Base-by-base conservation (phyloP, 495 filamentous ascomycete species). In the Xylaria venustula region DNA sequence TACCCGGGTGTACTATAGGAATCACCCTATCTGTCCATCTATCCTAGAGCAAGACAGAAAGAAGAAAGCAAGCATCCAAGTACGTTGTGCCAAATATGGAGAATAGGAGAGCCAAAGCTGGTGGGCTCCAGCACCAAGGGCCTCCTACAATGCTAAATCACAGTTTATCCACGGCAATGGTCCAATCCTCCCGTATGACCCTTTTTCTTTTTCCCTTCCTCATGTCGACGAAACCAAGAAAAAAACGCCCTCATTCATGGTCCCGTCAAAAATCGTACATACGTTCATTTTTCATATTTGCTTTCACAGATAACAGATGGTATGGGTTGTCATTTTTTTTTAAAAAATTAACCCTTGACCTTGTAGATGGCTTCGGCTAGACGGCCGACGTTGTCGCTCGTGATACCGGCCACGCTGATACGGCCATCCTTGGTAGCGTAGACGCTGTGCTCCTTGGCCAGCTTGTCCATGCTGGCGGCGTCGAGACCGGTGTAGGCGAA, bases 341-440 rank as follows among this genome's bases (percentile, higher is more conserved):
- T 45, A 1, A n/a, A n/a, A n/a, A 0, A 64, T 68, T 77, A 85
- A 69, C 81, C 81, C 77, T 82, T 96, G 62, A 98, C 87, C 79
- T 96, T 93, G 84, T 89, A 93, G 79, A 98, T 98, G 68, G 90
- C 84, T 81, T 97, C 88, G 54, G 94, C 94, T 53, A 98, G 88
- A 66, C 93, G 87, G 79, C 90, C 87, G 62, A 97, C 94, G 75
- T 98, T 98, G 68, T 82, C 91, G 53, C 81, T 84, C 56, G 94
- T 98, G 79, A 98, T 97, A 66, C 94, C 94, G 40, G 94, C 94
- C 17, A 98, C 93, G 42, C 92, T 97, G 71, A 98, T 98, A 76
- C 94, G 87, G 66, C 94, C 94, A 76, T 98, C 93, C 81, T 89
- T 92, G 76, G 94, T 98, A 52, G 92, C 93, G 71, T 98, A 98